Evolutionary conservation across 2,329 filamentous ascomycete genomes (phyloP).

Genomic region (Fusarium incarnatum): DNA sequence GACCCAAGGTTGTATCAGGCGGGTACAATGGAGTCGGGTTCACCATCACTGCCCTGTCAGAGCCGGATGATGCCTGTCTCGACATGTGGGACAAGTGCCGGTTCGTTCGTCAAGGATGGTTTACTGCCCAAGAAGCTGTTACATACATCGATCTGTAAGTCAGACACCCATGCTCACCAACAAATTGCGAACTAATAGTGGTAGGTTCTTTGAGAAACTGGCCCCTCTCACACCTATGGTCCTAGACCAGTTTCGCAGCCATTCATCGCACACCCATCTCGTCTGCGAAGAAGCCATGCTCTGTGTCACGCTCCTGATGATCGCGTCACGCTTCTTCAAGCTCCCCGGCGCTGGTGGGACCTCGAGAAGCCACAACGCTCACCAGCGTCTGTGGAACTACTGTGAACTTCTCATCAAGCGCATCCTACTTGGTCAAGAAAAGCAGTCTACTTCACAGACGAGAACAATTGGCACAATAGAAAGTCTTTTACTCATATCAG

Average conservation of each 20-base stretch:
- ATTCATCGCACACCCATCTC: slow-evolving; percentile 23
- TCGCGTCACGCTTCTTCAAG: slow-evolving; percentile 40
- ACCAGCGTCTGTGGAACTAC: slow-evolving; percentile 38
- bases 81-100: slow-evolving; percentile 44
- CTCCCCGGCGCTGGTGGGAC: slow-evolving; percentile 37
- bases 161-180: neutral
- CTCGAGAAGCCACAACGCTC: slow-evolving; percentile 35
- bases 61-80: slow-evolving; percentile 35
- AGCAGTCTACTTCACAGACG: slow-evolving; percentile 37
- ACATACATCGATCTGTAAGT: slow-evolving; percentile 43
- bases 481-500: slow-evolving; percentile 39
- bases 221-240: slow-evolving; percentile 11
- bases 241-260: slow-evolving; percentile 16
- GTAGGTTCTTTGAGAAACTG: slow-evolving; percentile 22
- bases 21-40: slow-evolving; percentile 15
- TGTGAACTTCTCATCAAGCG: slow-evolving; percentile 39
- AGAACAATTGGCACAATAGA: slow-evolving; percentile 37
- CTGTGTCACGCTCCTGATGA: slow-evolving; percentile 39
- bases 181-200: neutral
- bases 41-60: slow-evolving; percentile 28
- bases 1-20: slow-evolving; percentile 4
- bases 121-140: slow-evolving; percentile 45
- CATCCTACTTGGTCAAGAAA: slow-evolving; percentile 38
- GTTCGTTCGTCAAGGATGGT: slow-evolving; percentile 44
- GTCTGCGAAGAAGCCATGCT: slow-evolving; percentile 39